Evolutionary conservation across 2,329 filamentous ascomycete species (phyloP).

Genomic region (Botrytis medusae): DNA sequence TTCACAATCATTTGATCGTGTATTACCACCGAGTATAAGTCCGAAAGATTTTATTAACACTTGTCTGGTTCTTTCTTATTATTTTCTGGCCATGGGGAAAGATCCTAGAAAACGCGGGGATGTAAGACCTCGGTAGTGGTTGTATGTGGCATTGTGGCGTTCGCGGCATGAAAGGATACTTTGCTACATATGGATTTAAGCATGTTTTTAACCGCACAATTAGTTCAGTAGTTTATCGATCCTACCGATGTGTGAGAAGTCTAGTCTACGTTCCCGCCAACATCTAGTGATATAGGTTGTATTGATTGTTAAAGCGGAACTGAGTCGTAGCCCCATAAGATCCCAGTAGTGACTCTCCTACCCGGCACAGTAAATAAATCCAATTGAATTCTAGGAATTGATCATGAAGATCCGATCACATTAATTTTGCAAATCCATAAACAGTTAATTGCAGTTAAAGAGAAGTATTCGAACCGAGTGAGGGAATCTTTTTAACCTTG

Average conservation of each 20-base stretch:
- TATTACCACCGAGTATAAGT: slow-evolving; percentile 23
- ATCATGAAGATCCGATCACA: too few species aligned
- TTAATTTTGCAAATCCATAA: background rate
- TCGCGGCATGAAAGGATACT: background rate
- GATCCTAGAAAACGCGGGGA: slow-evolving; percentile 2
- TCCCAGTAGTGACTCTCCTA: background rate
- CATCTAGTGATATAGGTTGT: background rate
- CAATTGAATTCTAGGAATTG: background rate
- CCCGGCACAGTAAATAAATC: background rate
- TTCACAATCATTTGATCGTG: slow-evolving; percentile 20
- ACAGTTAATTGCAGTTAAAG: background rate
- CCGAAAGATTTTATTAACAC: slow-evolving; percentile 6
- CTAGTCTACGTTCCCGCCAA: background rate
- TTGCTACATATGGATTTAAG: background rate
- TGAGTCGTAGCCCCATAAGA: background rate
- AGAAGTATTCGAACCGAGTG: background rate
- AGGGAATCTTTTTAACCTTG: background rate
- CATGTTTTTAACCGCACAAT: background rate
- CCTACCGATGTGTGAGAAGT: background rate
- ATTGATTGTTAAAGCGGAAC: background rate
- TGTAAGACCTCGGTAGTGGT: slow-evolving; percentile 11
- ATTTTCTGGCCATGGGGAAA: slow-evolving; percentile 7
- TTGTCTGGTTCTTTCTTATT: background rate
- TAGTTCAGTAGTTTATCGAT: background rate
- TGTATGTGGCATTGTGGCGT: background rate